Percentiles rank a stretch among this genome's conserved stretches.
Evolutionary conservation across 441 rosid species (phyloP).

Genomic region (Mallotus japonicus): DNA sequence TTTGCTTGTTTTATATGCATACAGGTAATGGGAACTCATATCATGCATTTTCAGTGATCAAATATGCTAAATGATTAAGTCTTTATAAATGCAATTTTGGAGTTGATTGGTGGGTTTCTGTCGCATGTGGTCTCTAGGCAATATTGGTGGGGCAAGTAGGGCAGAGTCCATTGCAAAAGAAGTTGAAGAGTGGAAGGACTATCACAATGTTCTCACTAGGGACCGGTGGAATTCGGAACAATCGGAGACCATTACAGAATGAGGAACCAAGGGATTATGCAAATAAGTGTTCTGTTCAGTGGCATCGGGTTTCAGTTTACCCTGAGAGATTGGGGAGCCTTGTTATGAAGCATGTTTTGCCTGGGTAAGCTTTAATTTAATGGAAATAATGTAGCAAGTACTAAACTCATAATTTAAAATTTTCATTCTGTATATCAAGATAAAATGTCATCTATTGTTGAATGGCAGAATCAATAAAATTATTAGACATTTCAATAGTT

Average conservation of each 20-base stretch:
- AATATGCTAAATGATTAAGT: not conserved
- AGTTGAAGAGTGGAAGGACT: conserved; percentile 54
- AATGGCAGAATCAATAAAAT: not conserved
- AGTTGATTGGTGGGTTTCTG: conserved; percentile 7
- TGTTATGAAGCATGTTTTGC: conserved; percentile 55
- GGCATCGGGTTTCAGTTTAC: conserved; percentile 88
- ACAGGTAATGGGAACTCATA: too few species aligned
- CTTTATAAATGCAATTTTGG: not conserved
- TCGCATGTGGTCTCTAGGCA: conserved; percentile 45
- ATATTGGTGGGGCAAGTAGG: conserved; percentile 91
- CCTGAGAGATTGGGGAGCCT: conserved; percentile 51
- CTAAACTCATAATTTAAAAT: not conserved
- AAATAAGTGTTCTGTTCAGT: conserved; percentile 62
- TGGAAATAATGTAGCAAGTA: not conserved
- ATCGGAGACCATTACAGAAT: conserved; percentile 63
- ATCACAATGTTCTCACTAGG: conserved; percentile 65
- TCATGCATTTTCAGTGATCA: not conserved
- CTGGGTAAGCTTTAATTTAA: conserved; percentile 55
- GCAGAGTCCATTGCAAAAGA: conserved; percentile 75
- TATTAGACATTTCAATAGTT: too few species aligned
- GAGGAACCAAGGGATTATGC: conserved; percentile 81
- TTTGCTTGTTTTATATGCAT: too few species aligned
- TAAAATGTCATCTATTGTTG: not conserved
- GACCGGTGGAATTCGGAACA: conserved; percentile 84
- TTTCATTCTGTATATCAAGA: not conserved